Percentiles rank a stretch among this genome's conserved stretches.
phyloP scores from a whole-genome alignment of 768 basidiomycete genomes.

The Agaricus blazei region DNA sequence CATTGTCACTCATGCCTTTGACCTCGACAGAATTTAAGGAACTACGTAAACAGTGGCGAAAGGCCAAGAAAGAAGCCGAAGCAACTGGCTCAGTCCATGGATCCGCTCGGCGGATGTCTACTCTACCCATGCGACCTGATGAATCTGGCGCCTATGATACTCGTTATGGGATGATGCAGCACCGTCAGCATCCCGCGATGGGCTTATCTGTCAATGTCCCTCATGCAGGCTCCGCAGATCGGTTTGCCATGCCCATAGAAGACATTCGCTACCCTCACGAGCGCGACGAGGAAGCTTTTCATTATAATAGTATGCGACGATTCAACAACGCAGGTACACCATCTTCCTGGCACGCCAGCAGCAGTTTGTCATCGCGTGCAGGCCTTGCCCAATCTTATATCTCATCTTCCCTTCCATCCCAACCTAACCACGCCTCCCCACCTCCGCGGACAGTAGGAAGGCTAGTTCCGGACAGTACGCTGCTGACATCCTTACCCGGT shows the following conservation, averaged over 20 bases:
- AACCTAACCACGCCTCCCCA: constrained; percentile 22
- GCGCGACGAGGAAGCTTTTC: constrained; percentile 8
- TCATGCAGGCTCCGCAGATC: constrained; percentile 10
- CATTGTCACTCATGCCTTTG: constrained; percentile 12
- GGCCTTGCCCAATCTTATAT: constrained; percentile 7
- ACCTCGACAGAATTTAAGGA: constrained; percentile 87
- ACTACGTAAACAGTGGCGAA: constrained; percentile 93
- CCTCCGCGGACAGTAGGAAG: constrained; percentile 30
- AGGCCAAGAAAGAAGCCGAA: constrained; percentile 77
- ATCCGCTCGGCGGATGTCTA: constrained; percentile 23
- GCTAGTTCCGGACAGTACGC: constrained; percentile 59
- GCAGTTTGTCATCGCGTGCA: constrained; percentile 6
- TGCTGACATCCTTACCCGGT: constrained; percentile 66
- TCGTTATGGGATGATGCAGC: constrained; percentile 24
- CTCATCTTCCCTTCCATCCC: constrained; percentile 15
- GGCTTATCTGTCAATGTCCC: constrained; percentile 11
- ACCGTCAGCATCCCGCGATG: constrained; percentile 18
- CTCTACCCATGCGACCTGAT: constrained; percentile 21
- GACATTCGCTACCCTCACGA: constrained; percentile 11
- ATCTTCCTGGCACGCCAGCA: constrained; percentile 10
- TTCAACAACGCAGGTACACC: constrained; percentile 10
- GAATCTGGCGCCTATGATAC: constrained; percentile 27
- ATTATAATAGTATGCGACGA: constrained; percentile 9
- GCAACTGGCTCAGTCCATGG: constrained; percentile 21
- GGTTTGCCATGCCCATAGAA: constrained; percentile 11